Evolutionary conservation across 371 early-diverging fungal species (phyloP).

Genomic region (Funneliformis caledonium): DNA sequence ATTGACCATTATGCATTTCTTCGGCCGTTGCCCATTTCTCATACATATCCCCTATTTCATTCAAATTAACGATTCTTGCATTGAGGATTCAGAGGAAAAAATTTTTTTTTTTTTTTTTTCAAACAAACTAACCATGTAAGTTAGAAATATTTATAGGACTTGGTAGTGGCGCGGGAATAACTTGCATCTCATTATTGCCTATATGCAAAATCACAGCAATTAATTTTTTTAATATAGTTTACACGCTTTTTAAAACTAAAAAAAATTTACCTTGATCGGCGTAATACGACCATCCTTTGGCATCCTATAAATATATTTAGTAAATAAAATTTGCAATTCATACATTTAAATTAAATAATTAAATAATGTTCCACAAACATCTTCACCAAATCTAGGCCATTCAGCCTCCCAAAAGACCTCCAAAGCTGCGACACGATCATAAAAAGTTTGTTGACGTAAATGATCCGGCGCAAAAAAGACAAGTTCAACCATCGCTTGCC

Average conservation of each 20-base stretch:
- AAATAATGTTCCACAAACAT: slow-evolving; percentile 45
- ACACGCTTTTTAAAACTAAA: neutral
- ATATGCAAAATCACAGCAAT: neutral
- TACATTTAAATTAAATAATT: neutral
- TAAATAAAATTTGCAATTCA: slow-evolving; percentile 15
- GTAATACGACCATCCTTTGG: slow-evolving; percentile 61
- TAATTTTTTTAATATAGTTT: neutral
- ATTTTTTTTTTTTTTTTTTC: neutral
- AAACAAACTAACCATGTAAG: neutral
- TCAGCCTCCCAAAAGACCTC: slow-evolving; percentile 82
- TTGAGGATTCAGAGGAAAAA: neutral
- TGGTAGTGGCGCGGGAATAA: neutral
- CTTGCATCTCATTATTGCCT: neutral
- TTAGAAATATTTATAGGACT: neutral
- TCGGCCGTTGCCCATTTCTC: slow-evolving; percentile 10
- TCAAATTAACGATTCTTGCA: neutral
- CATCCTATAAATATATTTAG: slow-evolving; percentile 46
- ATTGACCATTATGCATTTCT: slow-evolving; percentile 32
- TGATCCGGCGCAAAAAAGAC: slow-evolving; percentile 66
- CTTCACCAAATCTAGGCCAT: slow-evolving; percentile 76
- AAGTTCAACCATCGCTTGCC: slow-evolving; percentile 79
- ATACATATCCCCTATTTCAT: neutral
- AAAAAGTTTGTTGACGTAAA: slow-evolving; percentile 48
- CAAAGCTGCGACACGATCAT: slow-evolving; percentile 61
- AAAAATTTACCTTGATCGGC: slow-evolving; percentile 41